A percentile compares a stretch with the other conserved stretches of the same genome.
Evolutionary conservation across 2,329 filamentous ascomycete genomes (phyloP).

Genomic region (Aureobasidium sp.): DNA sequence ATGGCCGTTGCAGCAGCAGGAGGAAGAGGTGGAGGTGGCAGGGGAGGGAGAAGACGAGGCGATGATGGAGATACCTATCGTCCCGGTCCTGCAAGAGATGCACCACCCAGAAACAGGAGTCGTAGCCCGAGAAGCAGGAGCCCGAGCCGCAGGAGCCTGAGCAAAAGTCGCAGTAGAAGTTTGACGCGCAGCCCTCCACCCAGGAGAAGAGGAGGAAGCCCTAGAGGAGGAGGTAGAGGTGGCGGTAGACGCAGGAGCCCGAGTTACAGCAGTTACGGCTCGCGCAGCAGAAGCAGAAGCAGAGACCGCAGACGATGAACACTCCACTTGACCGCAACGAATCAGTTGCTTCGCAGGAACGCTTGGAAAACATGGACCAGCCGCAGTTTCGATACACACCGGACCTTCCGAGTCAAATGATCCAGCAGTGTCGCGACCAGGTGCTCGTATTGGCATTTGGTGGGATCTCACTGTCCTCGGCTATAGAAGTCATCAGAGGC

Average conservation of each 20-base stretch:
- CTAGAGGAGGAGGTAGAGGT: conserved; percentile 18
- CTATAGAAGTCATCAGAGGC: too few relatives aligned
- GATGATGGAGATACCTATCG: conserved; percentile 22
- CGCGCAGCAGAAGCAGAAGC: conserved; percentile 28
- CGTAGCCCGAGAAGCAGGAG: conserved; percentile 16
- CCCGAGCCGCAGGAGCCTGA: neutral
- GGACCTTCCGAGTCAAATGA: neutral
- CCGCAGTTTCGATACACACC: neutral
- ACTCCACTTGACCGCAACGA: neutral
- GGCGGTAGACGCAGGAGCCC: conserved; percentile 24
- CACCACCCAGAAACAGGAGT: conserved; percentile 4
- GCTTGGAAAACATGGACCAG: neutral
- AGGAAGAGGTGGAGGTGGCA: conserved; percentile 23
- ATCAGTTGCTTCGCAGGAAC: too few relatives aligned
- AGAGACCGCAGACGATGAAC: conserved; percentile 24
- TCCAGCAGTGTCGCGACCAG: neutral
- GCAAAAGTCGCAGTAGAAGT: conserved; percentile 13
- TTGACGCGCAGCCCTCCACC: conserved; percentile 17
- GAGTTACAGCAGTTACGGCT: conserved; percentile 24
- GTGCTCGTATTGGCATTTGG: too few relatives aligned
- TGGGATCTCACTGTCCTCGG: too few relatives aligned
- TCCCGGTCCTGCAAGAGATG: conserved; percentile 15
- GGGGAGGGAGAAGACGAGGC: conserved; percentile 27
- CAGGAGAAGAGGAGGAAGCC: conserved; percentile 18
- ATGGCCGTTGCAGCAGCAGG: conserved; percentile 22